phyloP scores from a whole-genome alignment of 495 filamentous ascomycete genomes.

The Aspergillus incahuasiensis region DNA sequence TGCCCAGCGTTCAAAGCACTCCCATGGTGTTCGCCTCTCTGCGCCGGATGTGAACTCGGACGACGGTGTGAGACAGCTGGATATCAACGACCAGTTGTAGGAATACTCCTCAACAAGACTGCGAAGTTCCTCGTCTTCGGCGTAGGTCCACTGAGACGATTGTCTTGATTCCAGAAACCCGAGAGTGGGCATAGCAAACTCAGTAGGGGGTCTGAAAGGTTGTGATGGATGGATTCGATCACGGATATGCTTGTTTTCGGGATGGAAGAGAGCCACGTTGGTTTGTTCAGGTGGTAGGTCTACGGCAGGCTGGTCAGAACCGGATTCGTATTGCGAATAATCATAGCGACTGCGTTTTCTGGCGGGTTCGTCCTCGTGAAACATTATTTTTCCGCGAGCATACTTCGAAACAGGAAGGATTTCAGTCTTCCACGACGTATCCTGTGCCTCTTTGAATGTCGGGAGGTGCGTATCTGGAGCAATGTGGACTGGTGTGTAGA shows the following conservation, averaged over 20 bases:
- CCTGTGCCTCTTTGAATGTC: slow-evolving; percentile 54
- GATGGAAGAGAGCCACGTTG: slow-evolving; percentile 79
- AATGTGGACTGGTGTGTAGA: slow-evolving; percentile 64
- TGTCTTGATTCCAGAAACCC: slow-evolving; percentile 81
- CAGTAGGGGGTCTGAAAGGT: slow-evolving; percentile 87
- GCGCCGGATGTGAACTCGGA: slow-evolving; percentile 75
- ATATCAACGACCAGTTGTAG: slow-evolving; percentile 95
- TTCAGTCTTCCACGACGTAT: slow-evolving; percentile 67
- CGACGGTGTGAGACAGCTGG: slow-evolving; percentile 65
- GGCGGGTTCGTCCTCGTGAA: slow-evolving; percentile 60
- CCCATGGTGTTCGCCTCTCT: slow-evolving; percentile 93
- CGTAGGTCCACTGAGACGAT: slow-evolving; percentile 84
- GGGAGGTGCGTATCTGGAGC: slow-evolving; percentile 52
- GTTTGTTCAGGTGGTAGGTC: slow-evolving; percentile 64
- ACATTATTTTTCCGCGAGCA: slow-evolving; percentile 71
- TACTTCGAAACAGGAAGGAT: slow-evolving; percentile 85
- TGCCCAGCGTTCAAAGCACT: slow-evolving; percentile 97
- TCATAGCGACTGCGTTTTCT: slow-evolving; percentile 75
- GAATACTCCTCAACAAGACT: slow-evolving; percentile 82
- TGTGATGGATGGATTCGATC: slow-evolving; percentile 90
- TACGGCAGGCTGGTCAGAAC: slow-evolving; percentile 48
- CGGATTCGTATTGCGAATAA: slow-evolving; percentile 63
- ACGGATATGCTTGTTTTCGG: slow-evolving; percentile 83
- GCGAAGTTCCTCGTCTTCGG: slow-evolving; percentile 86
- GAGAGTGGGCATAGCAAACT: slow-evolving; percentile 81